Evolutionary conservation across 805 yeast genomes (phyloP).

Genomic region (Wickerhamomyces ciferrii): DNA sequence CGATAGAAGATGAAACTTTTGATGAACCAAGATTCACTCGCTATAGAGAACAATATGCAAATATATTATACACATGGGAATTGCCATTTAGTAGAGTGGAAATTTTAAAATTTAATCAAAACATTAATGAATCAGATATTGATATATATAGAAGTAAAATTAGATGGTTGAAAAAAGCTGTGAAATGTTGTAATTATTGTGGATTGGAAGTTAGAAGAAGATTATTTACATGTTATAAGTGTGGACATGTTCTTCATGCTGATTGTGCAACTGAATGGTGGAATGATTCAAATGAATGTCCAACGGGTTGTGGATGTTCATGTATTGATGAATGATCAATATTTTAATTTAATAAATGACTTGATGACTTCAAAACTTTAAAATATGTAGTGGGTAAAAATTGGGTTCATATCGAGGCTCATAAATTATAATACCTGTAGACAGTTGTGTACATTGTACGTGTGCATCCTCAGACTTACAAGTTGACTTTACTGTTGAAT

Average conservation of each 20-base stretch:
- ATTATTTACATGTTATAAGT: slow-evolving; percentile 61
- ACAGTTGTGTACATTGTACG: too few species aligned
- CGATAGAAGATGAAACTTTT: slow-evolving; percentile 20
- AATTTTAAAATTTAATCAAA: slow-evolving; percentile 60
- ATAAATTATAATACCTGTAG: too few species aligned
- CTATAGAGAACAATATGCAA: slow-evolving; percentile 70
- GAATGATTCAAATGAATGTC: slow-evolving; percentile 53
- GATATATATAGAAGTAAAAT: slow-evolving; percentile 29
- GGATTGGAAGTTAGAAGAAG: slow-evolving; percentile 52
- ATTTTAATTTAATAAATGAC: not conserved
- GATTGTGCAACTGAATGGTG: slow-evolving; percentile 83
- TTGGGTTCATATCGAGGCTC: too few species aligned
- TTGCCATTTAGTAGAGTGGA: slow-evolving; percentile 75
- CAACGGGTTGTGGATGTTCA: slow-evolving; percentile 81
- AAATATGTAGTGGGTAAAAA: too few species aligned
- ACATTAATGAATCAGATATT: slow-evolving; percentile 14
- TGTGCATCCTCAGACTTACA: too few species aligned
- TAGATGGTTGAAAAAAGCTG: slow-evolving; percentile 22
- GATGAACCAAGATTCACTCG: slow-evolving; percentile 14
- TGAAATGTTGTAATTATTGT: slow-evolving; percentile 58
- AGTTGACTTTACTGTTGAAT: too few species aligned
- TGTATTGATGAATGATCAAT: slow-evolving; percentile 36
- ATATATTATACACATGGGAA: slow-evolving; percentile 78
- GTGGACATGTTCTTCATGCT: slow-evolving; percentile 78
- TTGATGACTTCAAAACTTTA: not conserved